A percentile compares a stretch with the other conserved stretches of the same genome.
Evolutionary conservation across 805 yeast genomes (phyloP).

Genomic region (Lachancea thermotolerans): DNA sequence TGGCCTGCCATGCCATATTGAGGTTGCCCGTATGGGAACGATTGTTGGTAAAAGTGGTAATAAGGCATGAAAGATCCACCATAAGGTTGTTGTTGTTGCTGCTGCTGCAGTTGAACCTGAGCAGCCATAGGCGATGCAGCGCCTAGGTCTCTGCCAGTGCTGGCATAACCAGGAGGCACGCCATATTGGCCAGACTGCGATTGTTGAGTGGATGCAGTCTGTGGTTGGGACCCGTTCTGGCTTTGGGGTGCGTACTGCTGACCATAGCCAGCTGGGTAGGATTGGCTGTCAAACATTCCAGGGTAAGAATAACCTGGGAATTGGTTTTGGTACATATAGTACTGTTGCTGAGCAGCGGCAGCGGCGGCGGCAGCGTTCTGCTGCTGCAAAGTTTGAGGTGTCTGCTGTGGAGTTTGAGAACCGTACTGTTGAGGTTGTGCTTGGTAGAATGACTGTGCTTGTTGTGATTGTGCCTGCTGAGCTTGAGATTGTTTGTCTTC

Average conservation of each 20-base stretch:
- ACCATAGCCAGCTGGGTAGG: constrained; percentile 21
- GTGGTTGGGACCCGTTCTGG: constrained; percentile 13
- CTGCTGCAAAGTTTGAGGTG: constrained; percentile 26
- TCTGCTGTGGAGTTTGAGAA: constrained; percentile 23
- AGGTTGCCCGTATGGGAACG: constrained; percentile 33
- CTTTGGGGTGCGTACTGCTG: constrained; percentile 23
- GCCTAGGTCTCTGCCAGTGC: constrained; percentile 19
- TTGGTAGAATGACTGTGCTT: constrained; percentile 16
- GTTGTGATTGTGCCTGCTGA: constrained; percentile 15
- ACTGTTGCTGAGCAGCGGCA: constrained; percentile 30
- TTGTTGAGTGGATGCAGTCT: constrained; percentile 11
- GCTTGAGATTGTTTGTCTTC: constrained; percentile 9
- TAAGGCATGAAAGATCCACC: constrained; percentile 33
- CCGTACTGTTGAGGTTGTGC: constrained; percentile 19
- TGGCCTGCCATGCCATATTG: constrained; percentile 31
- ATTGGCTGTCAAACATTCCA: constrained; percentile 31
- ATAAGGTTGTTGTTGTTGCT: constrained; percentile 24
- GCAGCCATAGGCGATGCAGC: constrained; percentile 23
- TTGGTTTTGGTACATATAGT: constrained; percentile 33
- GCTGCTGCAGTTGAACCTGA: constrained; percentile 16
- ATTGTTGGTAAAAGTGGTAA: constrained; percentile 32
- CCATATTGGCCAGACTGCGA: constrained; percentile 16
- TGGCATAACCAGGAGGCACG: constrained; percentile 23
- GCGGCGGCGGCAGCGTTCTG: constrained; percentile 20
- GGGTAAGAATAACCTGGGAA: constrained; percentile 34